Conservation (phyloP, 2,329 filamentous ascomycete species). For the Corynespora cassiicola region DNA sequence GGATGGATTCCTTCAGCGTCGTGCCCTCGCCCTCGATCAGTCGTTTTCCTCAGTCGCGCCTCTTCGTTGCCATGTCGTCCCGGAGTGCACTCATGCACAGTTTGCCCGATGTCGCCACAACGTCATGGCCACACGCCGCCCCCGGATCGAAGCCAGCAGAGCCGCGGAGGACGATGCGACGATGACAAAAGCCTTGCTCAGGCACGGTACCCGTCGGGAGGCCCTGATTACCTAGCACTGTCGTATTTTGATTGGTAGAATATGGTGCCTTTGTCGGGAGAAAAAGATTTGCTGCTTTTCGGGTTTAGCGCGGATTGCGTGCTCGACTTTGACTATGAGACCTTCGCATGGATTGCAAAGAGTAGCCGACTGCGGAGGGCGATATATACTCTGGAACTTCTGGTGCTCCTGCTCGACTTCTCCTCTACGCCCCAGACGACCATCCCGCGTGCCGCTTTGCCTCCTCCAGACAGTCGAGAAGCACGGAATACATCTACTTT, state of each 20-base stretch:
- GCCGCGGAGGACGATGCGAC: slow-evolving; percentile 1
- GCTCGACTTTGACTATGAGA: slow-evolving; percentile 35
- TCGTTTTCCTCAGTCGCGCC: too few relatives aligned
- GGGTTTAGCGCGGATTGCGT: slow-evolving; percentile 40
- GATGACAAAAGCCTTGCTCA: slow-evolving; percentile 1
- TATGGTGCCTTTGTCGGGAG: slow-evolving; percentile 12
- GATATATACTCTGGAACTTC: slow-evolving; percentile 34
- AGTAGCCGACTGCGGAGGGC: slow-evolving; percentile 31
- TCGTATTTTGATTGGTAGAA: slow-evolving; percentile 10
- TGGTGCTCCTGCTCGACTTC: slow-evolving; percentile 9
- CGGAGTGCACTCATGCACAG: not conserved
- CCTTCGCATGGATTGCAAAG: slow-evolving; percentile 38
- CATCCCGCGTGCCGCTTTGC: slow-evolving; percentile 2
- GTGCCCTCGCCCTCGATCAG: too few relatives aligned
- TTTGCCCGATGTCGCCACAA: too few relatives aligned
- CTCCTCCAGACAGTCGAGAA: slow-evolving; percentile 1
- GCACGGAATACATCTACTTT: not conserved
- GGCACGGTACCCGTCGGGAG: slow-evolving; percentile 1
- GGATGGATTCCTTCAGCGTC: too few relatives aligned
- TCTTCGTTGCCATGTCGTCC: too few relatives aligned
- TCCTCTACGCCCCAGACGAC: slow-evolving; percentile 1
- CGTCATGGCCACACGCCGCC: too few relatives aligned
- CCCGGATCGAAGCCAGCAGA: not conserved
- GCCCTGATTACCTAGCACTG: not conserved
- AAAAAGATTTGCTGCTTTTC: slow-evolving; percentile 28